These are phyloP conservation scores for Annulohypoxylon stygium DNA, from an alignment of 495 filamentous ascomycete genomes.

Conservation along the genomic window DNA sequence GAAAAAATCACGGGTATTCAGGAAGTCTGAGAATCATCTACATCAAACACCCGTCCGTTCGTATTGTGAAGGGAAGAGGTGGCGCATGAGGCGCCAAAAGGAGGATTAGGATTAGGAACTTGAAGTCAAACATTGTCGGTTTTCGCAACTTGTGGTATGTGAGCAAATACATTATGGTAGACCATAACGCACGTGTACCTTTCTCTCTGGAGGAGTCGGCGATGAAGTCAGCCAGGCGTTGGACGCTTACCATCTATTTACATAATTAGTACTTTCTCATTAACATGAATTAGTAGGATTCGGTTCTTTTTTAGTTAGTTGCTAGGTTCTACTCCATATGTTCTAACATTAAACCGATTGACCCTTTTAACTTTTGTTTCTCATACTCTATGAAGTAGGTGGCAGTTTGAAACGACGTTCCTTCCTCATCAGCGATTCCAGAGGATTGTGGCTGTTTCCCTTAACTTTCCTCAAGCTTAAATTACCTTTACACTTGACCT, in stretches of 20 bases:
- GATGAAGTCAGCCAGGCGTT: slow-evolving; percentile 13
- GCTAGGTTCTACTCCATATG: slow-evolving; percentile 22
- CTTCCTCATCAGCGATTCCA: slow-evolving; percentile 2
- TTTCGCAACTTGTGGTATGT: slow-evolving; percentile 25
- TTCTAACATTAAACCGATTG: neutral
- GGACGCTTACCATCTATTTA: neutral
- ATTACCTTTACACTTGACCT: neutral
- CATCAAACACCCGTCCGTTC: slow-evolving; percentile 3
- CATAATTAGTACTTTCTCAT: slow-evolving; percentile 3
- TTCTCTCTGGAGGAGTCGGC: neutral
- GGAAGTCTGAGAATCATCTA: neutral
- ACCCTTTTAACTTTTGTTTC: neutral
- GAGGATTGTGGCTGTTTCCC: slow-evolving; percentile 36
- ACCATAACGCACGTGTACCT: too few species aligned
- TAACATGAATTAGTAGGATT: slow-evolving; percentile 37
- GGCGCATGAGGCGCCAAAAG: slow-evolving; percentile 22
- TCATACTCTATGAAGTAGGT: slow-evolving; percentile 20
- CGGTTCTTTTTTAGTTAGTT: slow-evolving; percentile 10
- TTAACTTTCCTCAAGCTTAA: slow-evolving; percentile 8
- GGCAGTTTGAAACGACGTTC: slow-evolving; percentile 4
- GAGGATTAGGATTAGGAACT: slow-evolving; percentile 42
- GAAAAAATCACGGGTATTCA: neutral
- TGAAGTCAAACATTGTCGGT: slow-evolving; percentile 37
- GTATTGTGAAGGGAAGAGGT: neutral
- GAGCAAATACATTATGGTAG: slow-evolving; percentile 6